phyloP scores from a whole-genome alignment of 306 rosid genomes.

The Alnus glutinosa region DNA sequence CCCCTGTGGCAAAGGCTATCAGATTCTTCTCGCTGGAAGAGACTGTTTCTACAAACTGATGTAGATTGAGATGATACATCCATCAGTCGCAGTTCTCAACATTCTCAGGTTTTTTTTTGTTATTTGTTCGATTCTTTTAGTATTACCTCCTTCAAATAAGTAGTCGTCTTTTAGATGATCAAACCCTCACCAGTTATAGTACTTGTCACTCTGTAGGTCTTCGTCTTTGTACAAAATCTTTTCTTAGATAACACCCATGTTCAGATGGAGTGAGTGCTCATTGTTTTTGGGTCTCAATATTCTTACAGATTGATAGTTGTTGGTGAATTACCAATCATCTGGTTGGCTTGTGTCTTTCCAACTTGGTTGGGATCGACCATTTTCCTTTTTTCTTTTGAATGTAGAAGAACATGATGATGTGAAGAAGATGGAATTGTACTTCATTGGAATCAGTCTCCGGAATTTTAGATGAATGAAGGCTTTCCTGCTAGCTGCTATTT shows the following conservation, averaged over 20 bases:
- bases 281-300: not conserved
- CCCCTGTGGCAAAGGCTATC: conserved; percentile 56
- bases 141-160: not conserved
- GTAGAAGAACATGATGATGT: too few species aligned
- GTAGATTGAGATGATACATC: not conserved
- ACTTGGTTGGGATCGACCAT: too few species aligned
- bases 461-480: too few species aligned
- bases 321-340: too few species aligned
- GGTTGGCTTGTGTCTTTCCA: too few species aligned
- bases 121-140: not conserved
- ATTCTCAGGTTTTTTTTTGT: not conserved
- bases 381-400: too few species aligned
- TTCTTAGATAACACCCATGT: not conserved
- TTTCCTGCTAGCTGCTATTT: too few species aligned
- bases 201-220: not conserved
- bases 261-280: not conserved
- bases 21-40: conserved; percentile 49
- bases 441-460: too few species aligned
- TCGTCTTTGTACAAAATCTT: not conserved
- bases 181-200: not conserved
- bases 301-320: too few species aligned
- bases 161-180: not conserved
- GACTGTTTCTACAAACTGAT: conserved; percentile 64
- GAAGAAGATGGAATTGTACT: too few species aligned
- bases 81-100: not conserved